phyloP scores from a whole-genome alignment of 805 yeast genomes.

The Lachancea sp. region DNA sequence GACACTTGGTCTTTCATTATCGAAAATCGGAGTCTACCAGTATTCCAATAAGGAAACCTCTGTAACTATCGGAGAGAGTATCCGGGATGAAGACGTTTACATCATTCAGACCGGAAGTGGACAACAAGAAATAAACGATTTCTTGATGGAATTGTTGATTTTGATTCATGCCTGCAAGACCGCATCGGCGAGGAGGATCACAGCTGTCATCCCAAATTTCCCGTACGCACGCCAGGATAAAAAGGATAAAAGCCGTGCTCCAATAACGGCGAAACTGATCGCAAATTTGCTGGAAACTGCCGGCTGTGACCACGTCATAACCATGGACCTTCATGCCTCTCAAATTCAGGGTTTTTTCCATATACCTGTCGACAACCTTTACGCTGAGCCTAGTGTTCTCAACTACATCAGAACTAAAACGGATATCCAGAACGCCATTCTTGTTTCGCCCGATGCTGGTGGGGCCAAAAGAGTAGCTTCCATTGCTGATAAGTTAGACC shows the following conservation, averaged over 20 bases:
- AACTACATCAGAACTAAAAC: slow-evolving; percentile 62
- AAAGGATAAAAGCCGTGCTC: slow-evolving; percentile 80
- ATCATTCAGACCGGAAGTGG: slow-evolving; percentile 78
- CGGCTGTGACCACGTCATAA: slow-evolving; percentile 80
- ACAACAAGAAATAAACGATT: slow-evolving; percentile 59
- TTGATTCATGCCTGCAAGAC: slow-evolving; percentile 79
- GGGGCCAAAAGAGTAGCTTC: slow-evolving; percentile 89
- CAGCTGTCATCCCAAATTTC: slow-evolving; percentile 76
- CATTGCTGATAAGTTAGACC: slow-evolving; percentile 69
- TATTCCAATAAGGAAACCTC: slow-evolving; percentile 70
- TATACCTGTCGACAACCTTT: slow-evolving; percentile 76
- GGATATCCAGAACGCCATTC: slow-evolving; percentile 55
- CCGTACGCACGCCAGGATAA: slow-evolving; percentile 88
- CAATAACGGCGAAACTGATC: slow-evolving; percentile 77
- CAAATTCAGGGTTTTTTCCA: slow-evolving; percentile 83
- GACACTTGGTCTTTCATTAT: slow-evolving; percentile 51
- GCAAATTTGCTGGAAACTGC: slow-evolving; percentile 79
- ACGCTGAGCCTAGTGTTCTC: slow-evolving; percentile 78
- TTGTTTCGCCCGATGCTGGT: slow-evolving; percentile 85
- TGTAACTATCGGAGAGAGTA: slow-evolving; percentile 72
- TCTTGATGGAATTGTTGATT: slow-evolving; percentile 64
- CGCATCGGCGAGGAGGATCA: slow-evolving; percentile 76
- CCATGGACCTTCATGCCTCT: slow-evolving; percentile 85
- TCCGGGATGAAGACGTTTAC: slow-evolving; percentile 78
- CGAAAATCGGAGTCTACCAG: slow-evolving; percentile 58